Percentiles rank a stretch among this genome's conserved stretches.
phyloP scores from a whole-genome alignment of 352 stramenopile genomes.

The Globisporangium recalcitrans region DNA sequence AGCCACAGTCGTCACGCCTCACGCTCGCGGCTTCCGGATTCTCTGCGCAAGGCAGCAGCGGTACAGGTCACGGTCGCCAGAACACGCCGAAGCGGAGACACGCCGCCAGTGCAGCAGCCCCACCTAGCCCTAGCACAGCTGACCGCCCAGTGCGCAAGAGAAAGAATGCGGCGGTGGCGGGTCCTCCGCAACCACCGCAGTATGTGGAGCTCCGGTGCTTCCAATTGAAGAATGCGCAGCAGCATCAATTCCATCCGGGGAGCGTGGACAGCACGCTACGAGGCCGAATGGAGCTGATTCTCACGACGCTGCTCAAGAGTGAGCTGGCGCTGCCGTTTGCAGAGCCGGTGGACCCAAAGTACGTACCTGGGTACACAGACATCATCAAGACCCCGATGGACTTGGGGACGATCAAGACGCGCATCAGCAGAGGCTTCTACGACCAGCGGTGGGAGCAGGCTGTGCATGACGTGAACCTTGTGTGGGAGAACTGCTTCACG shows the following conservation, averaged over 20 bases:
- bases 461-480: constrained; percentile 60
- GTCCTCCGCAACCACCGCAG: constrained; percentile 18
- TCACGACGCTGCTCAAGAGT: constrained; percentile 58
- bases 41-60: background rate
- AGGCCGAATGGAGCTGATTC: constrained; percentile 52
- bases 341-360: constrained; percentile 55
- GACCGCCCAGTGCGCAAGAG: constrained; percentile 42
- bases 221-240: constrained; percentile 28
- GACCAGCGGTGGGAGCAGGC: constrained; percentile 49
- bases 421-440: constrained; percentile 64
- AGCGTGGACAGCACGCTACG: constrained; percentile 44
- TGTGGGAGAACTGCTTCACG: constrained; percentile 84
- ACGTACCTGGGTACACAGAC: constrained; percentile 64
- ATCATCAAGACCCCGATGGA: constrained; percentile 88
- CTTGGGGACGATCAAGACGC: constrained; percentile 83
- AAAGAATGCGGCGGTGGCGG: constrained; percentile 12
- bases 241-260: constrained; percentile 22
- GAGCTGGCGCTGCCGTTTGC: constrained; percentile 65
- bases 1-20: constrained; percentile 13
- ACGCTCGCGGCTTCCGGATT: constrained; percentile 13
- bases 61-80: constrained; percentile 23
- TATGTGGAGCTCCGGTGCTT: constrained; percentile 56
- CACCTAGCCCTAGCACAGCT: constrained; percentile 10
- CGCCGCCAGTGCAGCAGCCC: constrained; percentile 21
- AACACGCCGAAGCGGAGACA: constrained; percentile 50